These are phyloP conservation scores for Gracilaria gracilis DNA, from an alignment of 23 red algal species.

Conservation along the genomic window DNA sequence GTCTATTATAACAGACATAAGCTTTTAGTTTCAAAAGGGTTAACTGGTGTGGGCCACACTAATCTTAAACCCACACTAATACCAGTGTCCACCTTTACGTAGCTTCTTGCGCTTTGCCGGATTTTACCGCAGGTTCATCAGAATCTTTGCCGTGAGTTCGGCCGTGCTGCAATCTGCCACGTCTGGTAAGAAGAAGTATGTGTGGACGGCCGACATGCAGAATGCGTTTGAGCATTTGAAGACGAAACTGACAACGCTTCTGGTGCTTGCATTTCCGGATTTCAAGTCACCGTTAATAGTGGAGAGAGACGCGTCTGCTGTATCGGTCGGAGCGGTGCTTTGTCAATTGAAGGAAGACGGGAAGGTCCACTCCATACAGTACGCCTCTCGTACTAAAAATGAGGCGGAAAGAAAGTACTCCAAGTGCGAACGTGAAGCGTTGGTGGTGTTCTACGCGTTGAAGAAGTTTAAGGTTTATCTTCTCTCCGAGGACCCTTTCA, in stretches of 20 bases:
- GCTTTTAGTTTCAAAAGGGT: too few species aligned
- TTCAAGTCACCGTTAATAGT: background rate
- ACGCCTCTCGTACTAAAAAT: background rate
- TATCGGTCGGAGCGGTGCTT: background rate
- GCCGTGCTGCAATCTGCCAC: background rate
- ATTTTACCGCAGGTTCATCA: conserved; percentile 42
- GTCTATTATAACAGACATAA: too few species aligned
- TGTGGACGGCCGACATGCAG: conserved; percentile 14
- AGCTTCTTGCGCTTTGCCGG: conserved; percentile 4
- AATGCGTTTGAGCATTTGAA: conserved; percentile 36
- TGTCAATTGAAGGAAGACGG: conserved; percentile 29
- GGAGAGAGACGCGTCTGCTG: conserved; percentile 17
- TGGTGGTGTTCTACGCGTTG: conserved; percentile 15
- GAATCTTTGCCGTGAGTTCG: conserved; percentile 11
- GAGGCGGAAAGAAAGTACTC: conserved; percentile 21
- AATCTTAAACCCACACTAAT: too few species aligned
- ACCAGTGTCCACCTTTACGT: too few species aligned
- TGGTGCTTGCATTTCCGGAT: conserved; percentile 18
- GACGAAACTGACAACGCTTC: conserved; percentile 11
- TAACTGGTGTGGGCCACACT: too few species aligned
- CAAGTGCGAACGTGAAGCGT: background rate
- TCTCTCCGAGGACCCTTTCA: background rate
- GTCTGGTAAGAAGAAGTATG: background rate
- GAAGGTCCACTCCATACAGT: conserved; percentile 21
- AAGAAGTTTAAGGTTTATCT: conserved; percentile 45